A percentile compares a stretch with the other conserved stretches of the same genome.
These are phyloP conservation scores for Omphalea diandra DNA, from an alignment of 441 rosid genomes.

Conservation along the genomic window DNA sequence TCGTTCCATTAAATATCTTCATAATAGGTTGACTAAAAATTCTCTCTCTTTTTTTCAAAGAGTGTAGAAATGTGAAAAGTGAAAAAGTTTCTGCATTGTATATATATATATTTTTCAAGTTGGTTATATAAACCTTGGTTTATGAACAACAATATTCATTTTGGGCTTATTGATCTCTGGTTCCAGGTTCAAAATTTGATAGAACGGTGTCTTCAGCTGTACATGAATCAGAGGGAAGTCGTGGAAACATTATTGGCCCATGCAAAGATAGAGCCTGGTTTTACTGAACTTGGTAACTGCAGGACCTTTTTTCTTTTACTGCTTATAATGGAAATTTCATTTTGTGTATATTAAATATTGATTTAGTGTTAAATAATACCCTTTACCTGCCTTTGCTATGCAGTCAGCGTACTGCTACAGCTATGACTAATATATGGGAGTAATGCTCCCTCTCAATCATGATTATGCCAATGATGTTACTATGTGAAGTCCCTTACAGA, in stretches of 20 bases:
- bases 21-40: neutral
- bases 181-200: constrained; percentile 96
- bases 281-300: constrained; percentile 88
- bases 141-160: neutral
- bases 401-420: neutral
- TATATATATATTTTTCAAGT: neutral
- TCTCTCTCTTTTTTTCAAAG: neutral
- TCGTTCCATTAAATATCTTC: neutral
- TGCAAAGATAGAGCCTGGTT: constrained; percentile 97
- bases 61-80: neutral
- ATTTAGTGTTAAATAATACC: neutral
- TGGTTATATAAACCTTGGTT: neutral
- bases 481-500: neutral
- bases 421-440: neutral
- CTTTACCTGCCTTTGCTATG: neutral
- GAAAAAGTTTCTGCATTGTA: neutral
- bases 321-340: neutral
- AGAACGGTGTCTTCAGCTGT: constrained; percentile 91
- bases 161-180: constrained; percentile 23
- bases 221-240: constrained; percentile 95
- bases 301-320: neutral
- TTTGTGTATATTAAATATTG: neutral
- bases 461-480: neutral
- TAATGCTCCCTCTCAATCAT: no score
- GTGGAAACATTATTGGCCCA: constrained; percentile 75